Percentiles rank a stretch among this genome's conserved stretches.
Conservation (phyloP, 164 flowering plant species). For the Brasenia schreberi region DNA sequence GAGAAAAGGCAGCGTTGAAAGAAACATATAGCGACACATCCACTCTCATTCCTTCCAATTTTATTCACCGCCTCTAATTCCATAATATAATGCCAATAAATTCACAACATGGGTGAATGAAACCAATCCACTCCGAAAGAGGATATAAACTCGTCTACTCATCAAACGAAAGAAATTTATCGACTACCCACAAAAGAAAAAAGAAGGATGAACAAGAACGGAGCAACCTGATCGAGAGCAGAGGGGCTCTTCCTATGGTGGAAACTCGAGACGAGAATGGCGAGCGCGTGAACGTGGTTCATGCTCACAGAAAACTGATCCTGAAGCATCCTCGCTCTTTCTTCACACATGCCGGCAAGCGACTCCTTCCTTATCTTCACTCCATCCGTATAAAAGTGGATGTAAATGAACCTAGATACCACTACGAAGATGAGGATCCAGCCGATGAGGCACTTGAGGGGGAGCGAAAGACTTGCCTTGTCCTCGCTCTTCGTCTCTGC, state of each 20-base stretch:
- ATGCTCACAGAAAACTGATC: slow-evolving; percentile 90
- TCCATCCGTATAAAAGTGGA: slow-evolving; percentile 28
- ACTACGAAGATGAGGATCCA: slow-evolving; percentile 30
- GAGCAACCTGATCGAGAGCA: slow-evolving; percentile 76
- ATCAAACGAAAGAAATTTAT: neutral
- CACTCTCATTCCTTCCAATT: too few relatives aligned
- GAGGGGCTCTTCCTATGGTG: slow-evolving; percentile 67
- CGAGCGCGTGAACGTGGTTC: slow-evolving; percentile 91
- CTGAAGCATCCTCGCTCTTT: slow-evolving; percentile 84
- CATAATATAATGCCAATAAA: too few relatives aligned
- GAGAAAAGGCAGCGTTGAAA: neutral
- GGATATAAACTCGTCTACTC: neutral
- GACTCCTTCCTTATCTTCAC: slow-evolving; percentile 54
- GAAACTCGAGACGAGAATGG: slow-evolving; percentile 81
- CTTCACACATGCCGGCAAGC: slow-evolving; percentile 71
- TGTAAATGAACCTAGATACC: slow-evolving; percentile 20
- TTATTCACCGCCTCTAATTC: too few relatives aligned
- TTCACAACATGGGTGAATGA: neutral
- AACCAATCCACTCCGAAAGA: neutral
- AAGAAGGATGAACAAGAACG: neutral
- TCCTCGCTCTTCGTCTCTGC: neutral
- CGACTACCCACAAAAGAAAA: neutral
- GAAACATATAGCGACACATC: neutral
- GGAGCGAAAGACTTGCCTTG: slow-evolving; percentile 3
- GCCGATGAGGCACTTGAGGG: slow-evolving; percentile 16